These are phyloP conservation scores for Penicillium ucsense DNA, from an alignment of 495 filamentous ascomycete genomes.

Conservation along the genomic window DNA sequence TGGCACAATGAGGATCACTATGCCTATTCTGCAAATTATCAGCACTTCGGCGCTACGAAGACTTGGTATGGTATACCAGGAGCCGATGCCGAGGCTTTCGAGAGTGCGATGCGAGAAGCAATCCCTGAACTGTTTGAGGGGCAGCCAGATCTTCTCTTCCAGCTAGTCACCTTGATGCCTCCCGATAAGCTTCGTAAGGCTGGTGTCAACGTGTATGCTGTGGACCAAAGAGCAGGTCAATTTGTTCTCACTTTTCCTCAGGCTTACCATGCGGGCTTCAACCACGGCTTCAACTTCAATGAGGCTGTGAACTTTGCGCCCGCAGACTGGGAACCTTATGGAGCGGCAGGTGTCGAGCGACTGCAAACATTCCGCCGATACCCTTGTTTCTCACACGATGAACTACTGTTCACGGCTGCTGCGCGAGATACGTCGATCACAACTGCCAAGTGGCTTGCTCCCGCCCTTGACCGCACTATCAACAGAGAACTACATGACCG, in stretches of 20 bases:
- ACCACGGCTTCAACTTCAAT: slow-evolving; percentile 98
- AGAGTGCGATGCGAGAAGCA: slow-evolving; percentile 87
- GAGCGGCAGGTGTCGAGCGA: slow-evolving; percentile 75
- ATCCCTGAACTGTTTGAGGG: slow-evolving; percentile 96
- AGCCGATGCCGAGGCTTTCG: slow-evolving; percentile 87
- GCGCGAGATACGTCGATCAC: slow-evolving; percentile 73
- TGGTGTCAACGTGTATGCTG: slow-evolving; percentile 82
- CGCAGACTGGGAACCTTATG: slow-evolving; percentile 91
- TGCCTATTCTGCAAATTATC: slow-evolving; percentile 96
- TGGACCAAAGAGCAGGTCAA: slow-evolving; percentile 92
- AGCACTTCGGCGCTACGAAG: slow-evolving; percentile 97
- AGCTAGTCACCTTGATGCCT: slow-evolving; percentile 87
- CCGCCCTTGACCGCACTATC: slow-evolving; percentile 69
- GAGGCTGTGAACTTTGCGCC: slow-evolving; percentile 98
- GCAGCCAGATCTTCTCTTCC: slow-evolving; percentile 93
- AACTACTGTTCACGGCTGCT: slow-evolving; percentile 83
- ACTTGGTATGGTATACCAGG: slow-evolving; percentile 99
- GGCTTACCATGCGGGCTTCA: slow-evolving; percentile 88
- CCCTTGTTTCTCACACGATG: slow-evolving; percentile 95
- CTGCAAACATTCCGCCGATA: slow-evolving; percentile 82
- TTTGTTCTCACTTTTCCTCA: slow-evolving; percentile 93
- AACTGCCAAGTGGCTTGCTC: slow-evolving; percentile 89
- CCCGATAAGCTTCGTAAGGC: slow-evolving; percentile 93
- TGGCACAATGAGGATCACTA: slow-evolving; percentile 99
- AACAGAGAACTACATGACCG: slow-evolving; percentile 63